Evolutionary conservation across 208 protist species (phyloP).

Genomic region (Herpetomonas tarakana): DNA sequence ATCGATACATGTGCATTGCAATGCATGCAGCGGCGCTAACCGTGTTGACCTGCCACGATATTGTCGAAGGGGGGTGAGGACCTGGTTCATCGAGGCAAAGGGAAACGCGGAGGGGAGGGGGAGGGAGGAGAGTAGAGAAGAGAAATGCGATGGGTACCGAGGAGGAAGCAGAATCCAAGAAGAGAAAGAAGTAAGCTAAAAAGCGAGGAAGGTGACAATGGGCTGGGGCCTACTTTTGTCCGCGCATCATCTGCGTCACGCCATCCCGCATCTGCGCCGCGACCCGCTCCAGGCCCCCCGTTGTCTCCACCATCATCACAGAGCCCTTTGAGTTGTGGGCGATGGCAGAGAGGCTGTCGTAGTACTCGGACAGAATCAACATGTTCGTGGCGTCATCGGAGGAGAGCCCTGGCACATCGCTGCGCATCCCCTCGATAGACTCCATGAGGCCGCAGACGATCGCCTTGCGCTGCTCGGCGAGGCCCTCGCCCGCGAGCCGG

Average conservation of each 20-base stretch:
- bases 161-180: constrained; percentile 2
- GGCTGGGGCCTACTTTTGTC: not conserved
- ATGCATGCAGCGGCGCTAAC: too few species aligned
- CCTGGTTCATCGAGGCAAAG: too few species aligned
- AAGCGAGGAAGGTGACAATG: constrained; percentile 5
- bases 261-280: constrained; percentile 43
- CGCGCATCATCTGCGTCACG: constrained; percentile 37
- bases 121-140: not conserved
- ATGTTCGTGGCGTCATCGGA: constrained; percentile 60
- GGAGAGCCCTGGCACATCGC: constrained; percentile 41
- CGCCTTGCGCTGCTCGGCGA: constrained; percentile 70
- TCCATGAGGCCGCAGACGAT: constrained; percentile 60
- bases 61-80: too few species aligned
- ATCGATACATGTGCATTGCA: too few species aligned
- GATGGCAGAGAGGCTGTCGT: constrained; percentile 65
- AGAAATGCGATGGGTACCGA: not conserved
- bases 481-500: constrained; percentile 49
- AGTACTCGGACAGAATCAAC: constrained; percentile 84
- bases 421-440: constrained; percentile 39
- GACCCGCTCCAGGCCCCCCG: constrained; percentile 51
- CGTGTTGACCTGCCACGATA: too few species aligned
- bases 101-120: too few species aligned
- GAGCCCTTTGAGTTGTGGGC: constrained; percentile 28
- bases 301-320: constrained; percentile 57
- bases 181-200: constrained; percentile 7